Percentiles rank a stretch among this genome's conserved stretches.
Conservation (phyloP, 2,329 filamentous ascomycete species). For the Exophiala lecanii-corni region DNA sequence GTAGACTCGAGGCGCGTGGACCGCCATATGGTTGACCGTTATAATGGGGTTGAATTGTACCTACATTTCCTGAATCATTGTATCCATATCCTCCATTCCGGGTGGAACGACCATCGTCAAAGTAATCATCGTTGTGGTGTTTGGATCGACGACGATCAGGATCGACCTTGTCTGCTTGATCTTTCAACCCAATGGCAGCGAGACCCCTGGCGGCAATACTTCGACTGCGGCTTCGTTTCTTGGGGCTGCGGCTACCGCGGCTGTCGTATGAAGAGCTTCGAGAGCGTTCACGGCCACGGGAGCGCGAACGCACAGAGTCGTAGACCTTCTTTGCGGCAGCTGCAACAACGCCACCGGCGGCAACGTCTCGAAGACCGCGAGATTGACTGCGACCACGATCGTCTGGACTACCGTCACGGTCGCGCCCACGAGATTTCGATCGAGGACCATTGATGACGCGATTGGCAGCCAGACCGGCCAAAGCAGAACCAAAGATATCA, state of each 20-base stretch:
- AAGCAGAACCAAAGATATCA: slow-evolving; percentile 77
- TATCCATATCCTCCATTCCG: slow-evolving; percentile 30
- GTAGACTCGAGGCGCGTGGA: slow-evolving; percentile 26
- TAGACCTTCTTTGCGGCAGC: slow-evolving; percentile 46
- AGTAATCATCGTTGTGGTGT: slow-evolving; percentile 38
- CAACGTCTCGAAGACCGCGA: slow-evolving; percentile 40
- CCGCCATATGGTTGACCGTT: slow-evolving; percentile 18
- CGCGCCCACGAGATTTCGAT: slow-evolving; percentile 54
- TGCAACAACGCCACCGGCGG: slow-evolving; percentile 41
- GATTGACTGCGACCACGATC: slow-evolving; percentile 38
- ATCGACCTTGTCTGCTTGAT: slow-evolving; percentile 28
- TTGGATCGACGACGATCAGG: slow-evolving; percentile 26
- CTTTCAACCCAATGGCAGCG: slow-evolving; percentile 40
- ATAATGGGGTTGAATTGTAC: slow-evolving; percentile 33
- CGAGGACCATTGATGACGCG: slow-evolving; percentile 77
- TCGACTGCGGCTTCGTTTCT: slow-evolving; percentile 42
- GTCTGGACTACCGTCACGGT: slow-evolving; percentile 26
- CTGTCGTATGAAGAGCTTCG: slow-evolving; percentile 51
- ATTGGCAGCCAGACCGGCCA: slow-evolving; percentile 83
- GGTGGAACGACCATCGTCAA: slow-evolving; percentile 36
- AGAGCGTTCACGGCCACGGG: slow-evolving; percentile 35
- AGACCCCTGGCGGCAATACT: slow-evolving; percentile 44
- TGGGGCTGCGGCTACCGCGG: slow-evolving; percentile 49
- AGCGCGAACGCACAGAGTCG: slow-evolving; percentile 41
- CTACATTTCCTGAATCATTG: slow-evolving; percentile 42